A percentile compares a stretch with the other conserved stretches of the same genome.
phyloP scores from a whole-genome alignment of 257 asterid species.

The Nyctanthes arbortristis region DNA sequence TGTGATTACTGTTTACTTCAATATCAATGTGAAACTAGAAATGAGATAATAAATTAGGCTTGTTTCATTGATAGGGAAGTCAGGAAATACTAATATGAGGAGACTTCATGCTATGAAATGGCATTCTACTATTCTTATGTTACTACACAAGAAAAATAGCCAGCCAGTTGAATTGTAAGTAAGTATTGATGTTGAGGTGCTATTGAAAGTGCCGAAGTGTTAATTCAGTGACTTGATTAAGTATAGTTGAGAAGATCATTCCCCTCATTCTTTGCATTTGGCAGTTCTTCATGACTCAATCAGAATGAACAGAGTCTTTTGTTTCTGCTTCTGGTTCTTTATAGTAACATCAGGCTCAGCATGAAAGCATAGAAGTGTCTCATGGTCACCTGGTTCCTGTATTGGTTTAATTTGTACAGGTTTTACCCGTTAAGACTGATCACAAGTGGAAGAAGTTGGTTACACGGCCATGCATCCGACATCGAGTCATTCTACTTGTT shows the following conservation, averaged over 20 bases:
- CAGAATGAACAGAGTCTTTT: too few species aligned
- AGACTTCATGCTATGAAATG: not conserved
- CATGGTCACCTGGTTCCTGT: not conserved
- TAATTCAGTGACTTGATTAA: not conserved
- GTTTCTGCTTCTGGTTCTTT: too few species aligned
- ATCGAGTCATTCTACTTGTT: constrained; percentile 46
- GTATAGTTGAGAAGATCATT: not conserved
- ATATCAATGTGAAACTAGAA: not conserved
- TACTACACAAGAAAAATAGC: not conserved
- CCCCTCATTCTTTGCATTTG: not conserved
- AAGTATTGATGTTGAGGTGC: not conserved
- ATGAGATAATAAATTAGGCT: not conserved
- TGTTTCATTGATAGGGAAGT: not conserved
- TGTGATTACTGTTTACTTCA: too few species aligned
- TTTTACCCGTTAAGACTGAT: not conserved
- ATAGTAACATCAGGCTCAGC: too few species aligned
- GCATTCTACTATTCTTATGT: not conserved
- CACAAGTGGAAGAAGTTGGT: constrained; percentile 9
- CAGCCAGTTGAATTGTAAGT: not conserved
- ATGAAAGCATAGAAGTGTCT: not conserved
- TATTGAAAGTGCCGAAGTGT: not conserved
- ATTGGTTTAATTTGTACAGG: constrained; percentile 28
- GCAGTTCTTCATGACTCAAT: not conserved
- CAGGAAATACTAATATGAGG: not conserved
- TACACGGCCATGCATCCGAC: constrained; percentile 35